Evolutionary conservation across 2,329 filamentous ascomycete genomes (phyloP).

Genomic region (Penicillium sp.): DNA sequence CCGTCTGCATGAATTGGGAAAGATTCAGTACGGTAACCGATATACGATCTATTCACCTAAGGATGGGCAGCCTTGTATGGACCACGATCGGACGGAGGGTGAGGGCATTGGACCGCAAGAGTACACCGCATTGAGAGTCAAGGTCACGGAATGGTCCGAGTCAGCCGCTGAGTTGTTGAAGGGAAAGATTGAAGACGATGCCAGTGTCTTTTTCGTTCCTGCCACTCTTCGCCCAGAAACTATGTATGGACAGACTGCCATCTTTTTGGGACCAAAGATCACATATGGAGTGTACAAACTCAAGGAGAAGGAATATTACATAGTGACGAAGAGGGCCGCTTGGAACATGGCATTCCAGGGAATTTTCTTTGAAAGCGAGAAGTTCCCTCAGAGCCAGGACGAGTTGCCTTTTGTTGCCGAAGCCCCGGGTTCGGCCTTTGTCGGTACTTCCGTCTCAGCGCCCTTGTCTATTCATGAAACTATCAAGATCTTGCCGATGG

Average conservation of each 20-base stretch:
- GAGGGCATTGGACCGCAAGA: slow-evolving; percentile 84
- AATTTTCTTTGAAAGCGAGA: slow-evolving; percentile 59
- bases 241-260: slow-evolving; percentile 97
- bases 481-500: slow-evolving; percentile 91
- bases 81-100: slow-evolving; percentile 76
- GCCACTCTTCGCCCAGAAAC: slow-evolving; percentile 93
- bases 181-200: slow-evolving; percentile 72
- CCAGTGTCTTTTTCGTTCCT: slow-evolving; percentile 82
- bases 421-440: slow-evolving; percentile 70
- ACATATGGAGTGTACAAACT: slow-evolving; percentile 84
- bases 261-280: slow-evolving; percentile 88
- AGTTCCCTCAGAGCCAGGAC: slow-evolving; percentile 59
- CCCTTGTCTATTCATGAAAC: slow-evolving; percentile 81
- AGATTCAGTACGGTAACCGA: slow-evolving; percentile 89
- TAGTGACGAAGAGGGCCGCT: slow-evolving; percentile 76
- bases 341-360: slow-evolving; percentile 97
- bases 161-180: slow-evolving; percentile 67
- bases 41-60: slow-evolving; percentile 94
- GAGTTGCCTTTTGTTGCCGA: slow-evolving; percentile 70
- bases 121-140: slow-evolving; percentile 88
- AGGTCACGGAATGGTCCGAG: slow-evolving; percentile 83
- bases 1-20: slow-evolving; percentile 78
- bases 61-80: slow-evolving; percentile 82
- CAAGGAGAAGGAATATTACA: slow-evolving; percentile 72
- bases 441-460: slow-evolving; percentile 86